A percentile compares a stretch with the other conserved stretches of the same genome.
Conservation (phyloP, 2,329 filamentous ascomycete genomes). For the Tolypocladium cylindrosporum region DNA sequence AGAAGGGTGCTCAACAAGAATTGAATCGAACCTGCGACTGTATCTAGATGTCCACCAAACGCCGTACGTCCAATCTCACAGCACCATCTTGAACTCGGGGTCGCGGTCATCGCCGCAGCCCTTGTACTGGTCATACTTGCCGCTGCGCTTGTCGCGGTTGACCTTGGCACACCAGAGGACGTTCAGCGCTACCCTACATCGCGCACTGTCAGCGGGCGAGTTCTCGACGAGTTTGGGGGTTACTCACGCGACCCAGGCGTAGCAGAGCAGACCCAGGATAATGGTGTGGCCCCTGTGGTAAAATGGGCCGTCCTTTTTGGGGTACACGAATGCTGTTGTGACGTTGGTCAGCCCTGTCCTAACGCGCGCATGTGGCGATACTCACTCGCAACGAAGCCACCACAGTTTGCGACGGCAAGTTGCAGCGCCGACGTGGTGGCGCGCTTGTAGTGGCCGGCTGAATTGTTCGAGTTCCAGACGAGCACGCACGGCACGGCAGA, state of each 20-base stretch:
- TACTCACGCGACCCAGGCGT: constrained; percentile 53
- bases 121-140: constrained; percentile 47
- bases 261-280: constrained; percentile 48
- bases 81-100: constrained; percentile 49
- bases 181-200: constrained; percentile 44
- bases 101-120: constrained; percentile 54
- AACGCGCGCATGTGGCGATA: not conserved
- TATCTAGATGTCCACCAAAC: not conserved
- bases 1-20: not conserved
- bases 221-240: not conserved
- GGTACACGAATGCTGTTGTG: constrained; percentile 46
- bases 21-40: not conserved
- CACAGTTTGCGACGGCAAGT: constrained; percentile 55
- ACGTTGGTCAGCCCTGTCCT: not conserved
- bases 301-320: constrained; percentile 41
- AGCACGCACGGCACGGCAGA: constrained; percentile 52
- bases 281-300: constrained; percentile 54
- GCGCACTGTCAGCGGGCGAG: not conserved
- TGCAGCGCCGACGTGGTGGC: constrained; percentile 58
- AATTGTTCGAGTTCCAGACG: constrained; percentile 60
- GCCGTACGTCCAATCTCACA: constrained; percentile 23
- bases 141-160: constrained; percentile 50
- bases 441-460: constrained; percentile 59
- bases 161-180: constrained; percentile 54
- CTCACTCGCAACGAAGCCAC: constrained; percentile 54